phyloP scores from a whole-genome alignment of 805 yeast species.

The Candida awuae region DNA sequence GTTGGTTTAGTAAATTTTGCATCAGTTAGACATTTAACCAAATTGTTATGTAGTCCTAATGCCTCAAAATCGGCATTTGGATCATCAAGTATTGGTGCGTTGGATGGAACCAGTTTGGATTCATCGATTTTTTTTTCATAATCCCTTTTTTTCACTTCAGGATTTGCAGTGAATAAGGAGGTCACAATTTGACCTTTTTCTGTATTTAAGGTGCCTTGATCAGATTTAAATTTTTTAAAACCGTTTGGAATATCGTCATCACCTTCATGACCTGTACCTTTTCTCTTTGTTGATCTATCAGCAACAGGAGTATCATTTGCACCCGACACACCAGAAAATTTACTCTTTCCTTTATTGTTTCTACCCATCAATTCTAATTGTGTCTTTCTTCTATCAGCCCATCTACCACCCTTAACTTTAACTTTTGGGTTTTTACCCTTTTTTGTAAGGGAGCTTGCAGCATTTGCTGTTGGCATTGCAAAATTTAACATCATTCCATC shows the following conservation, averaged over 20 bases:
- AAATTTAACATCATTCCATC: constrained; percentile 76
- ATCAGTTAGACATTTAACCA: constrained; percentile 48
- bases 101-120: constrained; percentile 48
- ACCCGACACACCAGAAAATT: constrained; percentile 4
- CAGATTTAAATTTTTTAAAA: constrained; percentile 20
- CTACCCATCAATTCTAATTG: constrained; percentile 45
- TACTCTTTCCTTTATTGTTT: constrained; percentile 15
- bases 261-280: background rate
- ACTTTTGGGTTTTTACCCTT: constrained; percentile 13
- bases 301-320: constrained; percentile 12
- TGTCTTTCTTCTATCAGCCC: constrained; percentile 72
- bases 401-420: constrained; percentile 61
- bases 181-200: constrained; percentile 66
- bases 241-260: constrained; percentile 1
- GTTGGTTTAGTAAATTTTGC: constrained; percentile 67
- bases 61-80: constrained; percentile 53
- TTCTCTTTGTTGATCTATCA: constrained; percentile 5
- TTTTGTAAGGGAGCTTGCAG: constrained; percentile 16
- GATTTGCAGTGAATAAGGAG: constrained; percentile 71
- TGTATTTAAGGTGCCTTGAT: constrained; percentile 30
- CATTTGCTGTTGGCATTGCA: constrained; percentile 28
- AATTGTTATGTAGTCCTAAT: constrained; percentile 52
- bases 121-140: constrained; percentile 25
- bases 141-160: constrained; percentile 39
- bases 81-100: constrained; percentile 74